Evolutionary conservation across 768 basidiomycete genomes (phyloP).

Genomic region (Chalciporus piperatus): DNA sequence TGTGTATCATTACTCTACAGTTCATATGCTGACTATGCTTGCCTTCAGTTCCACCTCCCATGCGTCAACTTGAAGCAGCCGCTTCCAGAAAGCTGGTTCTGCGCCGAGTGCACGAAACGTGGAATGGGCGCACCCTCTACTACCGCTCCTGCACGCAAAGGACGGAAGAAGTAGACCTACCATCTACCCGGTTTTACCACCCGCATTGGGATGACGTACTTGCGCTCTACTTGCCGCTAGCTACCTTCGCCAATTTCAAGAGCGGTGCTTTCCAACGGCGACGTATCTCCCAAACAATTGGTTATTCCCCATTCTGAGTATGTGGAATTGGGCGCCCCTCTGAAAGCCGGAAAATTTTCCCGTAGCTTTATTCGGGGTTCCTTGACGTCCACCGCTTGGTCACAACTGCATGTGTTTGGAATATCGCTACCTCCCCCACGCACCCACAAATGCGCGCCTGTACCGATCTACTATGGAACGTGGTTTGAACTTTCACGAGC

Average conservation of each 20-base stretch:
- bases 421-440: neutral
- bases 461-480: neutral
- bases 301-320: neutral
- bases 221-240: neutral
- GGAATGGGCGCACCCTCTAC: conserved; percentile 32
- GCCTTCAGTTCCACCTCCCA: conserved; percentile 54
- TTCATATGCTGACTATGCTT: conserved; percentile 11
- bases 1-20: neutral
- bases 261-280: neutral
- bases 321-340: neutral
- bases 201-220: neutral
- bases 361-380: too few relatives aligned
- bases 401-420: neutral
- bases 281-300: neutral
- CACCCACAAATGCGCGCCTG: neutral
- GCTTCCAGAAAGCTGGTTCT: conserved; percentile 58
- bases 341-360: too few relatives aligned
- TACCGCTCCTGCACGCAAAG: conserved; percentile 34
- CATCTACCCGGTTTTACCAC: neutral
- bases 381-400: neutral
- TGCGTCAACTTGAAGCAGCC: conserved; percentile 58
- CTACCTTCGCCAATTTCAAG: neutral
- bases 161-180: conserved; percentile 39
- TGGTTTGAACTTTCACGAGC: neutral
- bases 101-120: conserved; percentile 48